Percentiles rank a stretch among this genome's conserved stretches.
phyloP scores from a whole-genome alignment of 116 monocot species.

The Thalassia testudinum region DNA sequence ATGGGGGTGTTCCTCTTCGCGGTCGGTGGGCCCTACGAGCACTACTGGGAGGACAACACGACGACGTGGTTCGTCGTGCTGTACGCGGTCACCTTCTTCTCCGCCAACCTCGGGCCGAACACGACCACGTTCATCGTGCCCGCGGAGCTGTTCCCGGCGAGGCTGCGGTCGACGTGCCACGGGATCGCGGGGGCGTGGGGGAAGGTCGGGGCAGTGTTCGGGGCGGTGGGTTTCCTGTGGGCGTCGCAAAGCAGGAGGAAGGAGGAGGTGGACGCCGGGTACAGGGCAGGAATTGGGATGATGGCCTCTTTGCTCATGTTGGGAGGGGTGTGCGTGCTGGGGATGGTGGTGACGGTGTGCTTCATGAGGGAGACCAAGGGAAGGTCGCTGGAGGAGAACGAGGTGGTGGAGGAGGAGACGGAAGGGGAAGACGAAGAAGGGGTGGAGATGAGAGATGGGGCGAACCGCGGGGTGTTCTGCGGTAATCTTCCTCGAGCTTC shows the following conservation, averaged over 20 bases:
- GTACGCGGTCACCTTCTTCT: conserved; percentile 50
- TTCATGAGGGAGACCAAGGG: background rate
- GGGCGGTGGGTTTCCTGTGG: conserved; percentile 41
- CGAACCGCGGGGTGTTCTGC: too few relatives aligned
- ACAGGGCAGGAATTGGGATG: background rate
- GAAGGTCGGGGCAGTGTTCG: conserved; percentile 59
- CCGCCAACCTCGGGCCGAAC: conserved; percentile 60
- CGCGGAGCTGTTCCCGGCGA: conserved; percentile 61
- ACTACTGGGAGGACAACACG: too few relatives aligned
- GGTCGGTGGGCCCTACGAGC: background rate
- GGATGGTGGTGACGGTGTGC: background rate
- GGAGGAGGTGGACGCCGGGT: conserved; percentile 4
- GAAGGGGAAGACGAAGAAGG: too few relatives aligned
- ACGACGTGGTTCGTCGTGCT: conserved; percentile 32
- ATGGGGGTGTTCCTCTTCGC: conserved; percentile 14
- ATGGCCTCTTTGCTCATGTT: background rate
- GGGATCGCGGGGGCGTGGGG: conserved; percentile 59
- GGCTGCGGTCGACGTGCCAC: conserved; percentile 61
- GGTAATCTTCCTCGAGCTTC: too few relatives aligned
- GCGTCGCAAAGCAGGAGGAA: conserved; percentile 38
- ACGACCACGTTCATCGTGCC: conserved; percentile 61
- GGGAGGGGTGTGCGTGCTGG: background rate
- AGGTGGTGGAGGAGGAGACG: too few relatives aligned
- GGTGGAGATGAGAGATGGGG: too few relatives aligned
- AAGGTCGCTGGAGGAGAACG: background rate